phyloP scores from a whole-genome alignment of 371 early-diverging fungal genomes.

The Lichtheimia hyalospora region DNA sequence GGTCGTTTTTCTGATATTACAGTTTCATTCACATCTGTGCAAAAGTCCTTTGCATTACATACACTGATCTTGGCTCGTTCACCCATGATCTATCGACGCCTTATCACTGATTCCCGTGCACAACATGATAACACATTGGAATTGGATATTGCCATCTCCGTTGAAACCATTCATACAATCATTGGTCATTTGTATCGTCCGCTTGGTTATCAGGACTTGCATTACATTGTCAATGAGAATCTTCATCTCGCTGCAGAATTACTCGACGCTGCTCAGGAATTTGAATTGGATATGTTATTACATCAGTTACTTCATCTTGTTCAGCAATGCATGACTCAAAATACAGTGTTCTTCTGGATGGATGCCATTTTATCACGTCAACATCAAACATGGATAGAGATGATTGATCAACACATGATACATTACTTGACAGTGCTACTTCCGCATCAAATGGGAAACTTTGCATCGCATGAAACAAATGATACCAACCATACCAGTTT shows the following conservation, averaged over 20 bases:
- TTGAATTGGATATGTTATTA: slow-evolving; percentile 28
- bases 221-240: slow-evolving; percentile 33
- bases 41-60: slow-evolving; percentile 31
- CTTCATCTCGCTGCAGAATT: slow-evolving; percentile 37
- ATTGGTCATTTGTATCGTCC: slow-evolving; percentile 34
- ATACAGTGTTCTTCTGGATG: slow-evolving; percentile 32
- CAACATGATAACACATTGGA: slow-evolving; percentile 22
- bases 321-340: slow-evolving; percentile 22
- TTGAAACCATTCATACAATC: slow-evolving; percentile 33
- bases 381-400: slow-evolving; percentile 25
- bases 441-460: slow-evolving; percentile 27
- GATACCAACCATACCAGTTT: neutral
- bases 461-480: neutral
- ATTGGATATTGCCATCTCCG: slow-evolving; percentile 27
- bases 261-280: slow-evolving; percentile 34
- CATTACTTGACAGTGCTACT: slow-evolving; percentile 24
- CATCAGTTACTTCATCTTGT: slow-evolving; percentile 25
- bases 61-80: slow-evolving; percentile 36
- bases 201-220: slow-evolving; percentile 31
- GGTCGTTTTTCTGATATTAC: slow-evolving; percentile 39
- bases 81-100: slow-evolving; percentile 33
- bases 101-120: slow-evolving; percentile 14
- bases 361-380: slow-evolving; percentile 6
- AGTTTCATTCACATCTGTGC: slow-evolving; percentile 31
- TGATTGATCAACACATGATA: slow-evolving; percentile 32